A percentile compares a stretch with the other conserved stretches of the same genome.
Evolutionary conservation across 1,284 basidiomycete species (phyloP).

Genomic region (Papiliotrema terrestris): DNA sequence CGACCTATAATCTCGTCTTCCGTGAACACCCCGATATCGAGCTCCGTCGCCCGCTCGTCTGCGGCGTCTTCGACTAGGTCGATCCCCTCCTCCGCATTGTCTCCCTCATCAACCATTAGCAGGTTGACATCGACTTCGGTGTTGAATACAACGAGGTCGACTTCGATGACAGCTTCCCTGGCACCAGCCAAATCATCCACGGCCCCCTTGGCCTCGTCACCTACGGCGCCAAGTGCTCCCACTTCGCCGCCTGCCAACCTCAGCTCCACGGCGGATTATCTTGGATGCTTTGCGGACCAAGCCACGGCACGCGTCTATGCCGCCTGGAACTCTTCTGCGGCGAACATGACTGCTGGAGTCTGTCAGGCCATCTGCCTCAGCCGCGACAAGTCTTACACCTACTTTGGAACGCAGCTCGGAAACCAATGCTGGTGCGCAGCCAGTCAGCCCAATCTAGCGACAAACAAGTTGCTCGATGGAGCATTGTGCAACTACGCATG

Average conservation of each 20-base stretch:
- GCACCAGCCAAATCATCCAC: slow-evolving; percentile 1
- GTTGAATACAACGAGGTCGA: background rate
- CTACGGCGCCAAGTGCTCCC: background rate
- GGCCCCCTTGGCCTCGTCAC: slow-evolving; percentile 8
- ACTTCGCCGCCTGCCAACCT: background rate
- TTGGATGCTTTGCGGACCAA: slow-evolving; percentile 18
- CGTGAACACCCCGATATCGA: background rate
- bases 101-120: background rate
- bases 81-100: background rate
- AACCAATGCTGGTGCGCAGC: slow-evolving; percentile 24
- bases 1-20: background rate
- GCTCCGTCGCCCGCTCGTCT: slow-evolving; percentile 4
- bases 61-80: background rate
- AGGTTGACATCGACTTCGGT: background rate
- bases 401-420: slow-evolving; percentile 2
- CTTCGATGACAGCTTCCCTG: background rate
- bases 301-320: background rate
- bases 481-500: slow-evolving; percentile 7
- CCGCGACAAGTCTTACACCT: background rate
- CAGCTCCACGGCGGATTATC: background rate
- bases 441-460: background rate
- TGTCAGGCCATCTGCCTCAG: background rate
- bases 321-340: background rate
- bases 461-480: background rate
- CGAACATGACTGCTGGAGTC: background rate